Conservation (phyloP, 2,329 filamentous ascomycete species). For the Aspergillus sp. region DNA sequence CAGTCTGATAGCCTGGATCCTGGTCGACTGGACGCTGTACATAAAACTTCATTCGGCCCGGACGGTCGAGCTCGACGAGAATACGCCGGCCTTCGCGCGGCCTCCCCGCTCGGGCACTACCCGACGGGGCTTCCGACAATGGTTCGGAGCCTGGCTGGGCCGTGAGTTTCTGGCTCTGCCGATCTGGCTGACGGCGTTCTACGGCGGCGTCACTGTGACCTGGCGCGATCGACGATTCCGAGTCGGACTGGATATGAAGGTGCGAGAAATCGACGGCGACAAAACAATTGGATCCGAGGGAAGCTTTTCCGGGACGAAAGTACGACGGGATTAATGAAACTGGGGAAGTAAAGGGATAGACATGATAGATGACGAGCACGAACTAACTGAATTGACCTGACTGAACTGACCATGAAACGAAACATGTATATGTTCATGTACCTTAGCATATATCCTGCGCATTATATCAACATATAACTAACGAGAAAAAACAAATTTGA, state of each 20-base stretch:
- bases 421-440: not conserved
- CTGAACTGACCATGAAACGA: not conserved
- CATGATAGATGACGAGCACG: not conserved
- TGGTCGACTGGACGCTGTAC: constrained; percentile 72
- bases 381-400: not conserved
- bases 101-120: constrained; percentile 46
- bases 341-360: not conserved
- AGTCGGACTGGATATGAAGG: constrained; percentile 81
- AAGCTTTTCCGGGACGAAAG: constrained; percentile 21
- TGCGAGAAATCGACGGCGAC: constrained; percentile 54
- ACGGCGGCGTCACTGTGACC: constrained; percentile 79
- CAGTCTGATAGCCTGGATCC: constrained; percentile 69
- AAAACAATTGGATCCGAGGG: constrained; percentile 16
- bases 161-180: constrained; percentile 80
- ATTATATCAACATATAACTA: constrained; percentile 1
- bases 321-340: constrained; percentile 6
- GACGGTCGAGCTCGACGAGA: constrained; percentile 67
- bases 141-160: constrained; percentile 80
- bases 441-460: not conserved
- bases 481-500: constrained; percentile 1
- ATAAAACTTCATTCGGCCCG: constrained; percentile 69
- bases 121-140: constrained; percentile 62
- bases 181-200: constrained; percentile 86
- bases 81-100: constrained; percentile 73
- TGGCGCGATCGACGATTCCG: constrained; percentile 84